These are phyloP conservation scores for Ceratocystiopsis brevicomis DNA, from an alignment of 2,329 filamentous ascomycete species.

Conservation along the genomic window DNA sequence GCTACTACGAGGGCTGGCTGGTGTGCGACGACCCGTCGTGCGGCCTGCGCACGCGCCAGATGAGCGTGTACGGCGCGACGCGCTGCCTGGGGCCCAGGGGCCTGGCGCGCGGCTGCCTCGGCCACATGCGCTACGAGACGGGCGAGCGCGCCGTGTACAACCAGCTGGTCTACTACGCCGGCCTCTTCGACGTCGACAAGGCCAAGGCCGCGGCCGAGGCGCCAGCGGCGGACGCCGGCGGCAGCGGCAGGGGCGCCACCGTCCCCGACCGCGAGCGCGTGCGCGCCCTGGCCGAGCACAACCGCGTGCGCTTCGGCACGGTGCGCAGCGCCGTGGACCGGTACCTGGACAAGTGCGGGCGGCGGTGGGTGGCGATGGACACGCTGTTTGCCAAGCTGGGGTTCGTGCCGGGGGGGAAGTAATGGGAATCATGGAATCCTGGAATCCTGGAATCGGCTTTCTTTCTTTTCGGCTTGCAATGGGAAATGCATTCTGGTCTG, in stretches of 20 bases:
- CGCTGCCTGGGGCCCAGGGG: constrained; percentile 77
- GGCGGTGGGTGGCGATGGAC: constrained; percentile 91
- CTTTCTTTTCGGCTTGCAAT: no score
- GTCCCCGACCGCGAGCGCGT: constrained; percentile 36
- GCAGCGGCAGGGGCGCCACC: constrained; percentile 26
- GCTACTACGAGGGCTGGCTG: constrained; percentile 87
- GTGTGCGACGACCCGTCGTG: constrained; percentile 80
- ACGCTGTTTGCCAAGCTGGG: constrained; percentile 56
- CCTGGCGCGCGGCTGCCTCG: constrained; percentile 65
- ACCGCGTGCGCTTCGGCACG: constrained; percentile 59
- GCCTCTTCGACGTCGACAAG: constrained; percentile 79
- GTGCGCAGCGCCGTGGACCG: constrained; percentile 59
- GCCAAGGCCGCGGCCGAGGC: constrained; percentile 35
- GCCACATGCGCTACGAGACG: constrained; percentile 76
- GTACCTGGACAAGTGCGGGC: constrained; percentile 76
- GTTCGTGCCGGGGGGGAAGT: constrained; percentile 18
- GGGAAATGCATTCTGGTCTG: no score
- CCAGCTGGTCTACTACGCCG: constrained; percentile 73
- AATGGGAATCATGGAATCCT: no score
- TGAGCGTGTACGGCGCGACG: constrained; percentile 69
- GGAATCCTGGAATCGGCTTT: no score
- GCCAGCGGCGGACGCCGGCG: constrained; percentile 11
- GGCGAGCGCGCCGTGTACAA: constrained; percentile 85
- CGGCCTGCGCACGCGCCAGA: constrained; percentile 70
- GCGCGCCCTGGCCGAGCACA: constrained; percentile 58